These are phyloP conservation scores for Nitzschia sp. DNA, from an alignment of 108 stramenopile species.

Conservation along the genomic window DNA sequence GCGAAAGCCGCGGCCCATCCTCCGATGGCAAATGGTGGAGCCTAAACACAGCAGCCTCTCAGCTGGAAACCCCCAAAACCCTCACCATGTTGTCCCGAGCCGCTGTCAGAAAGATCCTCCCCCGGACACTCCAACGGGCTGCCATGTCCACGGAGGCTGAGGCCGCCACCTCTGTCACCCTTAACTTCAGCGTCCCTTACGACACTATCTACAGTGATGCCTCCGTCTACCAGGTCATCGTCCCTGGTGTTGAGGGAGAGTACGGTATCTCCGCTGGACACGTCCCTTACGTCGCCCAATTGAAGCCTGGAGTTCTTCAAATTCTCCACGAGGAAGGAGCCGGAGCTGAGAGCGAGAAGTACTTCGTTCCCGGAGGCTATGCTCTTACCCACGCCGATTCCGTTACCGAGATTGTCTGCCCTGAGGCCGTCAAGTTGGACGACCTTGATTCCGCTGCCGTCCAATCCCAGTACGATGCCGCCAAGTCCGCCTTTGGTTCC, in stretches of 20 bases:
- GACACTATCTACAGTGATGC: conserved; percentile 88
- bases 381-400: conserved; percentile 90
- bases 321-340: conserved; percentile 81
- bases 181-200: conserved; percentile 93
- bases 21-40: conserved; percentile 1
- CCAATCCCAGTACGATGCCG: conserved; percentile 67
- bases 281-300: conserved; percentile 93
- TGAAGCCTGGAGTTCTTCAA: conserved; percentile 94
- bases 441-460: conserved; percentile 89
- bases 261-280: conserved; percentile 95
- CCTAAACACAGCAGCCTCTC: background rate
- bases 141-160: conserved; percentile 45
- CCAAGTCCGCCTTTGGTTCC: conserved; percentile 67
- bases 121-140: conserved; percentile 31
- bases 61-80: background rate
- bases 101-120: conserved; percentile 28
- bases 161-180: conserved; percentile 62
- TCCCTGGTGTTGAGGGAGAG: conserved; percentile 93
- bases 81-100: conserved; percentile 40
- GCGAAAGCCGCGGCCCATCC: background rate
- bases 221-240: conserved; percentile 73
- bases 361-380: conserved; percentile 95
- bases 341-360: conserved; percentile 85
- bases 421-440: conserved; percentile 94
- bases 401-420: conserved; percentile 91